Percentiles rank a stretch among this genome's conserved stretches.
These are phyloP conservation scores for Colletotrichum viniferum DNA, from an alignment of 2,329 filamentous ascomycete species.

Conservation along the genomic window DNA sequence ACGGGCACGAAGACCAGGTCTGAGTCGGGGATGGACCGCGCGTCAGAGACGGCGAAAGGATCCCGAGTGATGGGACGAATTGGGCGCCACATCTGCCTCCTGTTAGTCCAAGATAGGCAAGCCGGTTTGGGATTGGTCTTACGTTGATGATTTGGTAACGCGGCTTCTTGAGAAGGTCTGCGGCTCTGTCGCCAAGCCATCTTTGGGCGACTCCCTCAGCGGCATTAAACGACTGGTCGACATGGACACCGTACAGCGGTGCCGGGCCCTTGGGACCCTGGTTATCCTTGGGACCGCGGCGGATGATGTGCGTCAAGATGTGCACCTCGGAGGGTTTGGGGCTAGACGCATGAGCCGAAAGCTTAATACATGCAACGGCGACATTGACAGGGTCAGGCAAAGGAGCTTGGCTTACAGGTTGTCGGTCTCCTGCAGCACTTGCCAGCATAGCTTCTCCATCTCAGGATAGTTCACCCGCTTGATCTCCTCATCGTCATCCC, in stretches of 20 bases:
- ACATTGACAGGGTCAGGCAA: neutral
- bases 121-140: conserved; percentile 37
- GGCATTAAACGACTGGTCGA: conserved; percentile 59
- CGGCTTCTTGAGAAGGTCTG: conserved; percentile 35
- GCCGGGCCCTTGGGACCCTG: conserved; percentile 7
- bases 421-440: conserved; percentile 10
- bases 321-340: conserved; percentile 11
- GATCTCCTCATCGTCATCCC: conserved; percentile 56
- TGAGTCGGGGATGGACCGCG: conserved; percentile 50
- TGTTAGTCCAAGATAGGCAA: conserved; percentile 50
- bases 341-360: neutral
- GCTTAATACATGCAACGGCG: neutral
- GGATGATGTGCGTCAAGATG: conserved; percentile 19
- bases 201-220: conserved; percentile 27
- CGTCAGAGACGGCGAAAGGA: conserved; percentile 58
- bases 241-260: conserved; percentile 44
- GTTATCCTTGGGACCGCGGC: conserved; percentile 6
- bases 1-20: conserved; percentile 48
- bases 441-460: conserved; percentile 20
- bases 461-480: conserved; percentile 42
- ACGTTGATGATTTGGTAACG: conserved; percentile 61
- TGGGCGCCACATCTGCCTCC: conserved; percentile 37
- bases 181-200: conserved; percentile 7
- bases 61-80: conserved; percentile 46
- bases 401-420: neutral